Evolutionary conservation across 1,284 basidiomycete species (phyloP).

Genomic region (Boletus smithii): DNA sequence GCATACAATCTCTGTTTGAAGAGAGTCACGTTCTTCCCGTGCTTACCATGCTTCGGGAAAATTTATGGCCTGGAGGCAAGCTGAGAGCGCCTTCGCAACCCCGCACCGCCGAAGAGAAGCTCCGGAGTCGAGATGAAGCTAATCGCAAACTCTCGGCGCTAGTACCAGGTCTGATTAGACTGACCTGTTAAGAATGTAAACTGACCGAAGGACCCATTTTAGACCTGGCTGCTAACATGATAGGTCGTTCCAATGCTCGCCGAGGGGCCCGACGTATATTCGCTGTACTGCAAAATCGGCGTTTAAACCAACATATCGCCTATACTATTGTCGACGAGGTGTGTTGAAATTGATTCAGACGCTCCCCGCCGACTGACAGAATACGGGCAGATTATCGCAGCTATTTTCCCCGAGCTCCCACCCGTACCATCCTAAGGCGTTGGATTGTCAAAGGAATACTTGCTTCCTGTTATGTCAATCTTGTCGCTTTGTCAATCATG

Average conservation of each 20-base stretch:
- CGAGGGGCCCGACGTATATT: constrained; percentile 89
- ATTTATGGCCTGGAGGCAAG: constrained; percentile 81
- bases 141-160: constrained; percentile 84
- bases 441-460: neutral
- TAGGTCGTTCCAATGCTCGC: constrained; percentile 89
- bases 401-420: constrained; percentile 52
- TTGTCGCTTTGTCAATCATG: neutral
- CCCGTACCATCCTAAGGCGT: constrained; percentile 12
- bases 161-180: constrained; percentile 70
- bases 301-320: constrained; percentile 89
- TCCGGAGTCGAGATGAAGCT: constrained; percentile 78
- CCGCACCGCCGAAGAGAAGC: constrained; percentile 79
- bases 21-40: constrained; percentile 67
- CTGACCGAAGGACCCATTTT: constrained; percentile 9
- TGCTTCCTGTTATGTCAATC: neutral
- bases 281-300: constrained; percentile 86
- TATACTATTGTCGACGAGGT: constrained; percentile 90
- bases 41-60: constrained; percentile 65
- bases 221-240: constrained; percentile 96
- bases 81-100: constrained; percentile 58
- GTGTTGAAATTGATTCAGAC: constrained; percentile 7
- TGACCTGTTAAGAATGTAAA: neutral
- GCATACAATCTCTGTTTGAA: constrained; percentile 58
- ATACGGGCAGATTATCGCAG: constrained; percentile 49
- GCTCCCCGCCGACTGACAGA: constrained; percentile 9